These are phyloP conservation scores for Neonectria sp. DNA, from an alignment of 2,329 filamentous ascomycete species.

Conservation along the genomic window DNA sequence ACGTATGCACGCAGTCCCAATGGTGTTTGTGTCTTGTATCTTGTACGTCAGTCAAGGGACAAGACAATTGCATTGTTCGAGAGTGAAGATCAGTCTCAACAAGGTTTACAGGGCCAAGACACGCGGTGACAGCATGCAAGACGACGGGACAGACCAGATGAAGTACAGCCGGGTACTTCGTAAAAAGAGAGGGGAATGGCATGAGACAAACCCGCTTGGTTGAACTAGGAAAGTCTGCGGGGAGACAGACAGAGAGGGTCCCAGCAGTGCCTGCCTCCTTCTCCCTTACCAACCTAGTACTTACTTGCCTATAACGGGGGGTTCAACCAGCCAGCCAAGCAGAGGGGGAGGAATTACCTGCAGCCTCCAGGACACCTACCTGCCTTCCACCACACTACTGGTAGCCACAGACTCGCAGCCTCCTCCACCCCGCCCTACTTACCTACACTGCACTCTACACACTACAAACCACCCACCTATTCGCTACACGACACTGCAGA, in stretches of 20 bases:
- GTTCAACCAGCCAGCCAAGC: slow-evolving; percentile 24
- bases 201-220: slow-evolving; percentile 19
- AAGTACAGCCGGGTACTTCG: neutral
- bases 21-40: slow-evolving; percentile 8
- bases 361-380: slow-evolving; percentile 21
- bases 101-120: slow-evolving; percentile 28
- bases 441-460: slow-evolving; percentile 14
- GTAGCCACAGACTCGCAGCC: slow-evolving; percentile 14
- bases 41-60: slow-evolving; percentile 10
- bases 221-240: slow-evolving; percentile 18
- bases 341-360: slow-evolving; percentile 25
- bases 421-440: slow-evolving; percentile 11
- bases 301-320: neutral
- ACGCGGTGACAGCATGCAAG: slow-evolving; percentile 8
- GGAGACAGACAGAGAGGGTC: slow-evolving; percentile 20
- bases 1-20: slow-evolving; percentile 12
- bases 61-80: slow-evolving; percentile 6
- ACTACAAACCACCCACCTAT: slow-evolving; percentile 15
- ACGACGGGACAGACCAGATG: slow-evolving; percentile 6
- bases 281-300: neutral
- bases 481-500: slow-evolving; percentile 23
- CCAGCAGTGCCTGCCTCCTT: slow-evolving; percentile 3
- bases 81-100: slow-evolving; percentile 13
- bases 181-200: slow-evolving; percentile 16
- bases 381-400: slow-evolving; percentile 1